These are phyloP conservation scores for Prunella vulgaris DNA, from an alignment of 257 asterid species.

Conservation along the genomic window DNA sequence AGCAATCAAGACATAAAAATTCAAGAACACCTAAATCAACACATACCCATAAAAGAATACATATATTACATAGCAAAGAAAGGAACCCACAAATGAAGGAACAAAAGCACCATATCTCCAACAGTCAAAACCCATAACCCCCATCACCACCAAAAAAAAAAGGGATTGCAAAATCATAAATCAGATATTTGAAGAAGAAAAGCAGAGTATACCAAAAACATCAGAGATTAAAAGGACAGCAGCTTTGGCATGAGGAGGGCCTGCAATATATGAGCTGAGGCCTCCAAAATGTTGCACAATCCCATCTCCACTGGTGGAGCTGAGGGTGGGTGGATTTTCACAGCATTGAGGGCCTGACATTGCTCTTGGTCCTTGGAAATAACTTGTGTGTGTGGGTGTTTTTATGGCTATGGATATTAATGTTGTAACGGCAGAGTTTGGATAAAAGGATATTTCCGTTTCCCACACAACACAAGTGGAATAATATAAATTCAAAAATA, in stretches of 20 bases:
- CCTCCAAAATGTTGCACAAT: constrained; percentile 48
- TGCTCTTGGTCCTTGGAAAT: neutral
- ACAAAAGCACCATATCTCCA: too few species aligned
- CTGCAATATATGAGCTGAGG: constrained; percentile 34
- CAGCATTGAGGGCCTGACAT: constrained; percentile 48
- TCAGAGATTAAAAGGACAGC: constrained; percentile 48
- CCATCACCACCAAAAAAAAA: neutral
- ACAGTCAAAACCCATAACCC: neutral
- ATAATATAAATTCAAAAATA: too few species aligned
- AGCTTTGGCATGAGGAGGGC: constrained; percentile 39
- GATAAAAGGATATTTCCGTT: too few species aligned
- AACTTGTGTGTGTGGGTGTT: too few species aligned
- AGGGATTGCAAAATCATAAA: too few species aligned
- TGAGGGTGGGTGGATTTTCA: constrained; percentile 41
- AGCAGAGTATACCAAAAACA: constrained; percentile 39
- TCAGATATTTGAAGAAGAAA: neutral
- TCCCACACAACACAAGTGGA: too few species aligned
- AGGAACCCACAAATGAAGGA: neutral
- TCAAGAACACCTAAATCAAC: too few species aligned
- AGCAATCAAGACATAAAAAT: too few species aligned
- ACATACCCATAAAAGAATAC: too few species aligned
- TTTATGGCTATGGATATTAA: too few species aligned
- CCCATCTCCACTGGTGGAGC: constrained; percentile 34
- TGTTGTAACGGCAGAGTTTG: too few species aligned
- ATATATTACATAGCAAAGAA: too few species aligned